Evolutionary conservation across 805 yeast species (phyloP).

Genomic region (Hanseniaspora taiwanica): DNA sequence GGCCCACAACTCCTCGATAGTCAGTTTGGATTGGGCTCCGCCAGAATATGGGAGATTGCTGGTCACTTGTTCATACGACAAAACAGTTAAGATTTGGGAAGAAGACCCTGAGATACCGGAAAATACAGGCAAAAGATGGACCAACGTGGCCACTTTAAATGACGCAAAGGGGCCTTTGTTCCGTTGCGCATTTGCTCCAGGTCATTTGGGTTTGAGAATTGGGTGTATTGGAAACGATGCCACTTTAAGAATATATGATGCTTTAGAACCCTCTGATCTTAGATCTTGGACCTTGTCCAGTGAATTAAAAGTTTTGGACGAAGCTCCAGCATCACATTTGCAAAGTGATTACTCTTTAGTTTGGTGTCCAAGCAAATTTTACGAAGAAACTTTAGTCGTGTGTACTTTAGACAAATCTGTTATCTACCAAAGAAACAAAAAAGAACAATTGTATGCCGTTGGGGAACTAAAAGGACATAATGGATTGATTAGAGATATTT

Average conservation of each 20-base stretch:
- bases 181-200: constrained; percentile 82
- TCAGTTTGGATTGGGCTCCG: constrained; percentile 80
- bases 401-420: constrained; percentile 81
- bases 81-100: constrained; percentile 84
- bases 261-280: constrained; percentile 79
- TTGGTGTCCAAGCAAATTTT: constrained; percentile 84
- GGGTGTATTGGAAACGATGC: constrained; percentile 91
- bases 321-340: constrained; percentile 58
- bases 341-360: constrained; percentile 77
- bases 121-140: constrained; percentile 79
- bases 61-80: constrained; percentile 82
- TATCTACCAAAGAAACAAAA: constrained; percentile 45
- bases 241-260: constrained; percentile 69
- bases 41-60: constrained; percentile 85
- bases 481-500: constrained; percentile 74
- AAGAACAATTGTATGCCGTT: constrained; percentile 40
- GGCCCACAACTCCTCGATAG: constrained; percentile 85
- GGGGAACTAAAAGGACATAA: constrained; percentile 70
- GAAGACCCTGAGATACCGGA: constrained; percentile 68
- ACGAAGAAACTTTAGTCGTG: constrained; percentile 68
- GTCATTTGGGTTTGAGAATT: constrained; percentile 64
- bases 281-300: constrained; percentile 67
- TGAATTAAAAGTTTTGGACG: constrained; percentile 50
- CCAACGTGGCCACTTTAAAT: constrained; percentile 56
- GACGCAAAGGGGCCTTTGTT: constrained; percentile 84